A percentile compares a stretch with the other conserved stretches of the same genome.
phyloP scores from a whole-genome alignment of 495 filamentous ascomycete species.

The Penicillium manginii region DNA sequence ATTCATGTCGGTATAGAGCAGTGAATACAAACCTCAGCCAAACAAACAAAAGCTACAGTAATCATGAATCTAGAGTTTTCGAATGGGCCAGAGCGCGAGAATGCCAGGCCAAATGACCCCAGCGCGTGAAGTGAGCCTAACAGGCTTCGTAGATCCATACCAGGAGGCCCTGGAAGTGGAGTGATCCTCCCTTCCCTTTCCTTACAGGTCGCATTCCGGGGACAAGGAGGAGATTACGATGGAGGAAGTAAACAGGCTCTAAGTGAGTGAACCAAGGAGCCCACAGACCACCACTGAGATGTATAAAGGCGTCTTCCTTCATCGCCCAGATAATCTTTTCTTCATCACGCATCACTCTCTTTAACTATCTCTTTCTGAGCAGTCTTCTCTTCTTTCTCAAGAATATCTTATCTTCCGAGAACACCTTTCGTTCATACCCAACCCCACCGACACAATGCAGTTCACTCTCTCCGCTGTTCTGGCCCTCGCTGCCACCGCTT shows the following conservation, averaged over 20 bases:
- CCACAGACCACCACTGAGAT: constrained; percentile 31
- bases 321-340: constrained; percentile 20
- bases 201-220: constrained; percentile 41
- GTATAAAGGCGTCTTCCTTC: constrained; percentile 42
- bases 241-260: constrained; percentile 15
- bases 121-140: constrained; percentile 21
- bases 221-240: constrained; percentile 20
- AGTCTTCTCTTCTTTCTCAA: constrained; percentile 30
- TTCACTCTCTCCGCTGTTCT: constrained; percentile 32
- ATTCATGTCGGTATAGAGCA: too few relatives aligned
- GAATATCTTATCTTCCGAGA: constrained; percentile 30
- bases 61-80: background rate
- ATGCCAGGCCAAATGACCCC: constrained; percentile 17
- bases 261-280: constrained; percentile 14
- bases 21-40: background rate
- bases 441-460: constrained; percentile 44
- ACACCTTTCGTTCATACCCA: constrained; percentile 37
- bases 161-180: constrained; percentile 27
- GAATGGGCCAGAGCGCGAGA: constrained; percentile 7
- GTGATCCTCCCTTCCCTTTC: constrained; percentile 25
- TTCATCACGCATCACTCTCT: constrained; percentile 43
- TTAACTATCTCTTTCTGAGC: constrained; percentile 32
- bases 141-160: constrained; percentile 39
- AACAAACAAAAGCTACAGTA: background rate
- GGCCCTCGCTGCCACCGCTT: constrained; percentile 27